These are phyloP conservation scores for Colletotrichum sp. DNA, from an alignment of 2,329 filamentous ascomycete species.

Conservation along the genomic window DNA sequence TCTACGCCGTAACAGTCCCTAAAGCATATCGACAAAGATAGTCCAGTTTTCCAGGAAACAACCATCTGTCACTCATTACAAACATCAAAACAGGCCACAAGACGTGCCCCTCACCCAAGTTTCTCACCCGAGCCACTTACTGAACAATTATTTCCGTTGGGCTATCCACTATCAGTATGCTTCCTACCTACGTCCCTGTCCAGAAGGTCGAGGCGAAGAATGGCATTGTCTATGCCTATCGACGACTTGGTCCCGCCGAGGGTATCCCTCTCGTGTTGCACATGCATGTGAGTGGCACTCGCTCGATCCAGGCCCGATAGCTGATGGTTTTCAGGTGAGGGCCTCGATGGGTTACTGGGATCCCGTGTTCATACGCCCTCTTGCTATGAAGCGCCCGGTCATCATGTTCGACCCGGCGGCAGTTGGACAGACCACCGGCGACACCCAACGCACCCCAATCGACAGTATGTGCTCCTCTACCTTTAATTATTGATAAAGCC, in stretches of 20 bases:
- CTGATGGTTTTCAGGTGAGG: background rate
- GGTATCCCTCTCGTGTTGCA: constrained; percentile 8
- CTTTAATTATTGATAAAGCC: too few relatives aligned
- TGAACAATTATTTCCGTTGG: background rate
- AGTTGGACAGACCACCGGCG: background rate
- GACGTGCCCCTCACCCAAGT: background rate
- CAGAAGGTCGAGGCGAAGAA: constrained; percentile 2
- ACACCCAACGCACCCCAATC: background rate
- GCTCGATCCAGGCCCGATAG: background rate
- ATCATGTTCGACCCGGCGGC: constrained; percentile 14
- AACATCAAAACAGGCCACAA: background rate
- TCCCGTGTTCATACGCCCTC: background rate
- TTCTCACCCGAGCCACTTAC: background rate
- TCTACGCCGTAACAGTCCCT: background rate
- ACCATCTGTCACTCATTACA: background rate
- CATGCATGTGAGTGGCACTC: background rate
- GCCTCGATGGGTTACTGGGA: constrained; percentile 14
- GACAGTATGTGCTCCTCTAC: background rate
- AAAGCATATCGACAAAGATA: background rate
- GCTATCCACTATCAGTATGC: background rate
- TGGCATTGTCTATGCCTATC: constrained; percentile 7
- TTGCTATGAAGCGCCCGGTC: background rate
- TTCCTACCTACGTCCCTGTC: constrained; percentile 1
- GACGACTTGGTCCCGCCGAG: background rate
- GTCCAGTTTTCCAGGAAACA: background rate